Base-by-base conservation (phyloP, 176 grass and related monocot species). In the Cenchrus purpureus region DNA sequence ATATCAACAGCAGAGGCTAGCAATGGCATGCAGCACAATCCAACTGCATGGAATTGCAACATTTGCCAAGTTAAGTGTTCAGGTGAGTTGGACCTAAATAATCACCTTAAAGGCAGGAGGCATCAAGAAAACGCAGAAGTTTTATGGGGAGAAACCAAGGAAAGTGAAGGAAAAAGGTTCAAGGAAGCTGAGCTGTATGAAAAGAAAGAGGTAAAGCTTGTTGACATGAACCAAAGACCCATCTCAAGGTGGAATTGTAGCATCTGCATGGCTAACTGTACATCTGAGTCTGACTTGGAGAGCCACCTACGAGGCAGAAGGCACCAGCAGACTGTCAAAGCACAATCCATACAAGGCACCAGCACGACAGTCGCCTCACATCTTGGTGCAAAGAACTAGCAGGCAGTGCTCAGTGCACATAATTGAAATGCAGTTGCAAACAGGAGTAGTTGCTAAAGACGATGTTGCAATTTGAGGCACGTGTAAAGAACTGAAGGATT, bases 251-350 rank as follows among this genome's bases (percentile, higher is more conserved):
- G 82, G 82, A 69, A 20, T 9, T 70, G 82, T 73, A 81, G 77
- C 44, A 85, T 61, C 32, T 81, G 82, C 69, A 68, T 70, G 78
- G 70, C 54, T 10, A 81, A 70, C 4, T 81, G 77, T 29, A 62
- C 53, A 69, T 89, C 71, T 68, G 31, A 32, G n/a, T 85, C 12
- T 55, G 63, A 85, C n/a, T 43, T 76, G 14, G 54, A 70, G 12
- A 69, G 9, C 51, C 82, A 89, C 52, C 83, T 85, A 1, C 8
- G 15, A 34, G 77, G 82, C 53, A 76, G 87, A 76, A 89, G 70
- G 34, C 82, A 85, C 20, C 14, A 12, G 65, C 7, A 12, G 20
- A 89, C 80, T 9, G 7, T 75, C 40, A 58, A 76, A 46, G 29
- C 79, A 42, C 43, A 82, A 77, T 63, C n/a, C 19, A 31, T 79